Percentiles rank a stretch among this genome's conserved stretches.
These are phyloP conservation scores for Aspergillus novofumigatus DNA, from an alignment of 2,329 filamentous ascomycete genomes.

Conservation along the genomic window DNA sequence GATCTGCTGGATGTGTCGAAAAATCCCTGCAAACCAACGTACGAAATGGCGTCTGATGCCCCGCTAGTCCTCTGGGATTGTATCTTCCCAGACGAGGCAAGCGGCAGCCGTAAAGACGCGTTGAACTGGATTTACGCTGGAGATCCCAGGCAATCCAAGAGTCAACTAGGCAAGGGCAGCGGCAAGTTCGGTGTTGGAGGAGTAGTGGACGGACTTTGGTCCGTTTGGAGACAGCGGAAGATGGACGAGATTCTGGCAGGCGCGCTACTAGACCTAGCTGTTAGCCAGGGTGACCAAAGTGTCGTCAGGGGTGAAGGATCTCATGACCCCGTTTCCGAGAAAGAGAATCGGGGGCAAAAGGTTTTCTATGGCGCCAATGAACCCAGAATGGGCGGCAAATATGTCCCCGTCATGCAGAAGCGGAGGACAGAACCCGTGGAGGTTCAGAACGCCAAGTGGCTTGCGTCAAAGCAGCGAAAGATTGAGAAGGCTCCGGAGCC, in stretches of 20 bases:
- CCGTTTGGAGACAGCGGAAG: slow-evolving; percentile 75
- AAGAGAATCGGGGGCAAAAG: slow-evolving; percentile 41
- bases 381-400: slow-evolving; percentile 52
- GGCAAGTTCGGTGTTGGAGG: slow-evolving; percentile 62
- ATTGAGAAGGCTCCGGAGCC: slow-evolving; percentile 26
- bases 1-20: slow-evolving; percentile 68
- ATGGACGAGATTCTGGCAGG: slow-evolving; percentile 84
- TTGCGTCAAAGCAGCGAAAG: slow-evolving; percentile 47
- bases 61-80: slow-evolving; percentile 96
- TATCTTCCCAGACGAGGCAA: slow-evolving; percentile 64
- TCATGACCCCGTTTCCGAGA: slow-evolving; percentile 21
- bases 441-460: slow-evolving; percentile 59
- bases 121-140: slow-evolving; percentile 77
- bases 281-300: slow-evolving; percentile 39
- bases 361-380: slow-evolving; percentile 58
- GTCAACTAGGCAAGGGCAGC: slow-evolving; percentile 45
- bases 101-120: slow-evolving; percentile 52
- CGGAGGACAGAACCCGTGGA: slow-evolving; percentile 56
- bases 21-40: slow-evolving; percentile 74
- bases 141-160: slow-evolving; percentile 50
- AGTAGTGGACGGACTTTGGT: slow-evolving; percentile 74
- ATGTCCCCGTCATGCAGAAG: slow-evolving; percentile 54
- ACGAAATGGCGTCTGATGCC: slow-evolving; percentile 84
- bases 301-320: slow-evolving; percentile 21
- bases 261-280: slow-evolving; percentile 63